Base-by-base conservation (phyloP, 148 eudicot genomes). In the Nepenthes mirabilis region DNA sequence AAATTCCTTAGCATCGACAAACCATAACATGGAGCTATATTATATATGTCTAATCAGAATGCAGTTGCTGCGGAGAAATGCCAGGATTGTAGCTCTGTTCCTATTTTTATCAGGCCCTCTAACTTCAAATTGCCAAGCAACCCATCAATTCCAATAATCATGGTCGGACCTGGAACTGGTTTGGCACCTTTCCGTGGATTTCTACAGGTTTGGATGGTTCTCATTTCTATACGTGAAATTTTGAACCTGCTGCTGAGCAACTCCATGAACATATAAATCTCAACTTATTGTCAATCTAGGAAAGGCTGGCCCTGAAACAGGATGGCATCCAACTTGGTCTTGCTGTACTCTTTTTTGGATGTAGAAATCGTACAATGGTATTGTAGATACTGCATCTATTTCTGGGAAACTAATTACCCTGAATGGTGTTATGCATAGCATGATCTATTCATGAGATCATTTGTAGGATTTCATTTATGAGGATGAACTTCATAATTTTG, bases 101-200 rank as follows among this genome's bases (percentile, higher is more conserved):
- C 97, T 36, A 75, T 89, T 54, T 89, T 81, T 62, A 78, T 86
- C 68, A 83, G 97, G 74, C 72, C 85, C 66, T 89, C 97, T 63
- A 89, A 83, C 65, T 89, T 89, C 72, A 89, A 82, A 71, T 70
- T 89, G 55, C 97, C 97, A 11, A 56, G 82, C 14, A 79, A 89
- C 49, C 78, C 97, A 52, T 68, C 64, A 52, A 65, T 70, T 69
- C 97, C 97, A 14, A 68, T 89, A 56, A 66, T 89, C 54, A 89
- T 89, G 97, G 80, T 89, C 70, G 96, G 97, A 62, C 97, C 97
- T 6, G 97, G 97, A 35, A 89, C 97, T 63, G 97, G 97, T 45
- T 76, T 89, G 68, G 97, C 97, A 13, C 97, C 97, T 56, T 89
- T 89, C 75, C 72, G 97, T 58, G 97, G 97, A 55, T 89, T 89